A percentile compares a stretch with the other conserved stretches of the same genome.
Conservation (phyloP, 805 yeast species). For the Ogataea pignaliae region DNA sequence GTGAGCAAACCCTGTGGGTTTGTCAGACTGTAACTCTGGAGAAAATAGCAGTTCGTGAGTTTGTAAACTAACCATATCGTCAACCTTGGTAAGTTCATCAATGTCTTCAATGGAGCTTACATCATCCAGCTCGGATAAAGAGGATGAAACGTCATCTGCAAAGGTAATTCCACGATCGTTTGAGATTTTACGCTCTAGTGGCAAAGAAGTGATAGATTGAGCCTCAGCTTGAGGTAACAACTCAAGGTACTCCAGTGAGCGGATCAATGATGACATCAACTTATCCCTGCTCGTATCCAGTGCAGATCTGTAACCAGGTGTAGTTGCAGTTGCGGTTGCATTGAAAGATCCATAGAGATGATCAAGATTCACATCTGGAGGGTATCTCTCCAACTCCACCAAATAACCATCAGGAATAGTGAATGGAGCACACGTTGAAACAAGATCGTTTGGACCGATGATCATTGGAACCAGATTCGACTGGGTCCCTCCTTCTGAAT, state of each 20-base stretch:
- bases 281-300: slow-evolving; percentile 8
- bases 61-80: neutral
- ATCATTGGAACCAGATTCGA: too few species aligned
- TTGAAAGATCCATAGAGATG: slow-evolving; percentile 6
- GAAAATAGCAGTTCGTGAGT: neutral
- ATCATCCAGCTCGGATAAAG: neutral
- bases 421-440: slow-evolving; percentile 22
- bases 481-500: too few species aligned
- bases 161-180: neutral
- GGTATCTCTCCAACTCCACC: slow-evolving; percentile 8
- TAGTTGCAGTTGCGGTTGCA: neutral
- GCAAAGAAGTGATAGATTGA: neutral
- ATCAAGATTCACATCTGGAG: slow-evolving; percentile 5
- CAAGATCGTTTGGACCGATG: slow-evolving; percentile 12
- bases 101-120: neutral
- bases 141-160: too few species aligned
- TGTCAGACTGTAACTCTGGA: too few species aligned
- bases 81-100: neutral
- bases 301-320: slow-evolving; percentile 2
- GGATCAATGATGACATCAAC: slow-evolving; percentile 6
- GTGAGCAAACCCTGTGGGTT: too few species aligned
- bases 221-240: slow-evolving; percentile 2
- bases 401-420: slow-evolving; percentile 12
- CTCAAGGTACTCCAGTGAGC: slow-evolving; percentile 10
- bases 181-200: neutral